These are phyloP conservation scores for Colletotrichum cuscutae DNA, from an alignment of 2,329 filamentous ascomycete species.

Conservation along the genomic window DNA sequence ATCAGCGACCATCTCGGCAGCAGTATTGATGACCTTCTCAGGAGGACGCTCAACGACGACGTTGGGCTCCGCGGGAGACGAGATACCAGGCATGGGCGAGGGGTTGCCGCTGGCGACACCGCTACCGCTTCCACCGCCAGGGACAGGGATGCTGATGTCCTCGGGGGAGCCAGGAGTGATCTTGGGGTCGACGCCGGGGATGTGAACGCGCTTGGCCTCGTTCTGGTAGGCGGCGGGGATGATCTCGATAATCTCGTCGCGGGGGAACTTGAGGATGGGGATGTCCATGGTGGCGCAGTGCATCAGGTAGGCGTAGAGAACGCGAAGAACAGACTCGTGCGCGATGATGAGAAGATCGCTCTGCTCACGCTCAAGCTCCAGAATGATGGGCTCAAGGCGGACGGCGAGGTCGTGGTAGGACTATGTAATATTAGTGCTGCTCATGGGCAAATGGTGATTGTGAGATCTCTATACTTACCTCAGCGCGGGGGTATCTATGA, in stretches of 20 bases:
- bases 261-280: constrained; percentile 90
- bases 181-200: constrained; percentile 73
- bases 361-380: constrained; percentile 95
- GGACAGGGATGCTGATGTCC: constrained; percentile 82
- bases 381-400: constrained; percentile 94
- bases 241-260: constrained; percentile 98
- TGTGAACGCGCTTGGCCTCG: constrained; percentile 89
- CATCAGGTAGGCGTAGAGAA: constrained; percentile 98
- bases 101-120: constrained; percentile 52
- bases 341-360: constrained; percentile 98
- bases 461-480: constrained; percentile 64
- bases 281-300: constrained; percentile 97
- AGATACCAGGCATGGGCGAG: constrained; percentile 59
- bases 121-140: constrained; percentile 44
- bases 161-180: constrained; percentile 83
- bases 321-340: constrained; percentile 96
- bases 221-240: constrained; percentile 98
- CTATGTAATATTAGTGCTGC: constrained; percentile 54
- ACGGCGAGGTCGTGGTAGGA: constrained; percentile 99
- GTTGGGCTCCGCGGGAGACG: constrained; percentile 54
- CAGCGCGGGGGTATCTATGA: constrained; percentile 92
- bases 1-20: constrained; percentile 61
- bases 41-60: constrained; percentile 50
- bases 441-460: not conserved
- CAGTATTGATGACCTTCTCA: constrained; percentile 61